A percentile compares a stretch with the other conserved stretches of the same genome.
Evolutionary conservation across 2,329 filamentous ascomycete species (phyloP).

Genomic region (Colletotrichum sidae): DNA sequence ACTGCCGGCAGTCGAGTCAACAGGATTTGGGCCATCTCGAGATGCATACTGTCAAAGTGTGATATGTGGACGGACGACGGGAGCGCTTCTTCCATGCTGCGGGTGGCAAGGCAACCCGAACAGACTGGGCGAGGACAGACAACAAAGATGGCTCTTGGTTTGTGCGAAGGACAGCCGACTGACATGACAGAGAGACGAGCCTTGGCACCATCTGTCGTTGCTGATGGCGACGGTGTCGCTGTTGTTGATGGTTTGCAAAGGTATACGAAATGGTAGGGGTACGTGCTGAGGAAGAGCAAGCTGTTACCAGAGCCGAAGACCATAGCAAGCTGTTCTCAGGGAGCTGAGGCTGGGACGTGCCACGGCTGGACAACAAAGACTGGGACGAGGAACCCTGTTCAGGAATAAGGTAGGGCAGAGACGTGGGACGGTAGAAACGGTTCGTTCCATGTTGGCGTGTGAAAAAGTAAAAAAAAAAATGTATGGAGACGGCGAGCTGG

Average conservation of each 20-base stretch:
- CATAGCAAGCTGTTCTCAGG: not conserved
- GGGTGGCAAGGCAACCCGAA: conserved; percentile 12
- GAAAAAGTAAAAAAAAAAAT: conserved; percentile 30
- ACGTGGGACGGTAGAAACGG: conserved; percentile 37
- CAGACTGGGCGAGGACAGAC: not conserved
- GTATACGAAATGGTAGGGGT: conserved; percentile 9
- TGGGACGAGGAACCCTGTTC: conserved; percentile 20
- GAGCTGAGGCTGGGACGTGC: conserved; percentile 13
- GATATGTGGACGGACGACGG: conserved; percentile 7
- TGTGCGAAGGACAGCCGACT: conserved; percentile 11
- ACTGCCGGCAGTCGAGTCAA: conserved; percentile 9
- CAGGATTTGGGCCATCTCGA: conserved; percentile 13
- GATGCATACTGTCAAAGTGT: conserved; percentile 8
- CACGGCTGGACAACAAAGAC: not conserved
- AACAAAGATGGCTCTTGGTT: conserved; percentile 15
- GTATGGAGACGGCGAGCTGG: conserved; percentile 19
- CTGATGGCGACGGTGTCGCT: conserved; percentile 8
- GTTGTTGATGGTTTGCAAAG: conserved; percentile 2
- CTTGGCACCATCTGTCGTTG: not conserved
- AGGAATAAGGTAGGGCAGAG: conserved; percentile 29
- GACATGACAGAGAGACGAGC: conserved; percentile 1
- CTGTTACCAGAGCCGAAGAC: no score
- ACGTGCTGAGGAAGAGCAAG: conserved; percentile 6
- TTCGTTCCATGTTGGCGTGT: conserved; percentile 35
- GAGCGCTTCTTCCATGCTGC: not conserved